Evolutionary conservation across 23 red algal species (phyloP).

Genomic region (Porphyridium purpureum): DNA sequence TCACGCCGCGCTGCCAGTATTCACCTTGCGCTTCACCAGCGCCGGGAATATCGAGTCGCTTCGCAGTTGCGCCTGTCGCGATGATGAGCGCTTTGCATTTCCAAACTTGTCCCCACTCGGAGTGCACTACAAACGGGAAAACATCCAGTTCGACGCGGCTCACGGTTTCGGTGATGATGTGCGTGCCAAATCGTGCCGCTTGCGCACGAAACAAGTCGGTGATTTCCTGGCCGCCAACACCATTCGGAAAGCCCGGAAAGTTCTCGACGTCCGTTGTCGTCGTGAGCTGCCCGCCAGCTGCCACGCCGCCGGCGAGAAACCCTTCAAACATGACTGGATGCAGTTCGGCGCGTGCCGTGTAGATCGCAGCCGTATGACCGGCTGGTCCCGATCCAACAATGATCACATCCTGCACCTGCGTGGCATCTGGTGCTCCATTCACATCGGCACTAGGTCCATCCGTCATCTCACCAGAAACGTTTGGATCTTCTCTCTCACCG

Average conservation of each 20-base stretch:
- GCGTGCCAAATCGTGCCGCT: slow-evolving; percentile 37
- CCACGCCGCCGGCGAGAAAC: slow-evolving; percentile 69
- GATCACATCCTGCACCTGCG: slow-evolving; percentile 1
- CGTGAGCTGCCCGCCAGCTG: slow-evolving; percentile 89
- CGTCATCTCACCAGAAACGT: too few relatives aligned
- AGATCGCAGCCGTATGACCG: slow-evolving; percentile 91
- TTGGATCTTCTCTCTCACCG: too few relatives aligned
- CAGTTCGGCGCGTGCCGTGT: slow-evolving; percentile 73
- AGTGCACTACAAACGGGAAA: slow-evolving; percentile 44
- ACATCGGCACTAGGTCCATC: too few relatives aligned
- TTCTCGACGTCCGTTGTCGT: slow-evolving; percentile 99
- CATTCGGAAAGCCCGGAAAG: slow-evolving; percentile 90
- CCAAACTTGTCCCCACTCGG: slow-evolving; percentile 16
- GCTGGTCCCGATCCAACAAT: slow-evolving; percentile 39
- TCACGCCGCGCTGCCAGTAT: slow-evolving; percentile 89
- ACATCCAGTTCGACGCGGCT: slow-evolving; percentile 42
- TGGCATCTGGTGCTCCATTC: too few relatives aligned
- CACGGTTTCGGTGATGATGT: slow-evolving; percentile 81
- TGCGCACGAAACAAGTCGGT: slow-evolving; percentile 72
- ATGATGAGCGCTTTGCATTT: slow-evolving; percentile 46
- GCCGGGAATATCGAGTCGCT: slow-evolving; percentile 65
- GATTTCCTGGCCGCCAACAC: slow-evolving; percentile 55
- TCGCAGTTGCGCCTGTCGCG: slow-evolving; percentile 77
- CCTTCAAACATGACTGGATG: slow-evolving; percentile 86
- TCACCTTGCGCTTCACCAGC: slow-evolving; percentile 20